phyloP scores from a whole-genome alignment of 2,329 filamentous ascomycete species.

The Dothistroma septosporum region DNA sequence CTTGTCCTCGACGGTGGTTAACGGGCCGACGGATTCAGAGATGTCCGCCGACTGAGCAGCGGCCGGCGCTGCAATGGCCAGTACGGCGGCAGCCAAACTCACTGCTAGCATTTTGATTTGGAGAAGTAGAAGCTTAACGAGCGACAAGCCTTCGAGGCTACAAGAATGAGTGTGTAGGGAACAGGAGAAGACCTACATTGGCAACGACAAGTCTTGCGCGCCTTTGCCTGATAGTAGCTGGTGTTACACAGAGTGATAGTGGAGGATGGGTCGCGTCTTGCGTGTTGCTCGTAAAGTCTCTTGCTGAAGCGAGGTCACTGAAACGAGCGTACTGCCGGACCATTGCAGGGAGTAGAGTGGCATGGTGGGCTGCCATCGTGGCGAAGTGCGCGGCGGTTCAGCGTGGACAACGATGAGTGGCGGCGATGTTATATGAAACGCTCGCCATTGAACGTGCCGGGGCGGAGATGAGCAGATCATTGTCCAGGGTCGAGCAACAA shows the following conservation, averaged over 20 bases:
- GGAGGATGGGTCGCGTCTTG: not conserved
- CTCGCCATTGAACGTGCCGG: not conserved
- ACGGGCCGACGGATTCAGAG: slow-evolving; percentile 43
- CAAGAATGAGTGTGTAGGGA: not conserved
- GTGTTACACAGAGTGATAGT: not conserved
- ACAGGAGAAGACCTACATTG: not conserved
- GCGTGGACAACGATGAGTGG: not conserved
- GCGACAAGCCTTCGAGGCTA: slow-evolving; percentile 1
- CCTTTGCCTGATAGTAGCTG: not conserved
- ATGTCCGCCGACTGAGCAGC: slow-evolving; percentile 38
- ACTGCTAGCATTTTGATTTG: slow-evolving; percentile 7
- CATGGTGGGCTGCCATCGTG: not conserved
- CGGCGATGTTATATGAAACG: not conserved
- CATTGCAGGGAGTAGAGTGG: not conserved
- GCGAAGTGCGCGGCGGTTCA: not conserved
- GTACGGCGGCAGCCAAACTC: slow-evolving; percentile 20
- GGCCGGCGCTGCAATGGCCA: slow-evolving; percentile 28
- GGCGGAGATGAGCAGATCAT: not conserved
- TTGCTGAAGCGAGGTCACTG: not conserved
- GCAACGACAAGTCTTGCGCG: not conserved
- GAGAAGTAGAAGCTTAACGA: slow-evolving; percentile 1
- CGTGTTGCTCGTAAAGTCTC: not conserved
- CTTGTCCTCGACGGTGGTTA: slow-evolving; percentile 43
- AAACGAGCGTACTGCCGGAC: not conserved
- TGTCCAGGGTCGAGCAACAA: not conserved